Conservation (phyloP, 257 asterid species). For the Jaltomata sinuosa region DNA sequence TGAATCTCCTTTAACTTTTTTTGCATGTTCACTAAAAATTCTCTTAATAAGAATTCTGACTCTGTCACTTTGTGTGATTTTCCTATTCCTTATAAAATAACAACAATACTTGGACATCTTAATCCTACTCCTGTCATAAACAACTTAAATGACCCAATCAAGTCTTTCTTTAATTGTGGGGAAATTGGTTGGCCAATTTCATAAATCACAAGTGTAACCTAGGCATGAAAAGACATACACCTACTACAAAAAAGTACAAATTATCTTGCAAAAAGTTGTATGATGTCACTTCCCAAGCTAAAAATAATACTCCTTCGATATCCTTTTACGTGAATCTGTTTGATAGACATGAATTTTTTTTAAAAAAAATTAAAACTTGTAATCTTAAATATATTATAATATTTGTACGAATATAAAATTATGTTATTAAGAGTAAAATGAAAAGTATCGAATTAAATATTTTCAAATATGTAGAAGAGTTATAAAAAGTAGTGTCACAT, state of each 20-base stretch:
- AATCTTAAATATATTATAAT: background rate
- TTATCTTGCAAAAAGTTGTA: background rate
- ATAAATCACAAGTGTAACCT: background rate
- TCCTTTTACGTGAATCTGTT: background rate
- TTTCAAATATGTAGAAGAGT: background rate
- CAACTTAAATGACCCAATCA: background rate
- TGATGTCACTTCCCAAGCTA: background rate
- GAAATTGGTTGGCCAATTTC: background rate
- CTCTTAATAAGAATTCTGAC: too few species aligned
- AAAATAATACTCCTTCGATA: background rate
- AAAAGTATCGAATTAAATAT: background rate
- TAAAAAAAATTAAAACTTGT: too few species aligned
- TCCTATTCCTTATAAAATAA: background rate
- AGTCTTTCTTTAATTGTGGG: background rate
- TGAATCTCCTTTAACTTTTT: background rate
- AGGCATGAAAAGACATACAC: background rate
- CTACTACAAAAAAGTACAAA: background rate
- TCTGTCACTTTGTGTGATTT: too few species aligned
- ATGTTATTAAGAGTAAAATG: background rate
- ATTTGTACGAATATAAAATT: background rate
- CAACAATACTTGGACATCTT: background rate
- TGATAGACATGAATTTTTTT: background rate
- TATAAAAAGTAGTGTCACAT: background rate
- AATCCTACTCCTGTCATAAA: background rate
- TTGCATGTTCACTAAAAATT: too few species aligned